Evolutionary conservation across 2,329 filamentous ascomycete species (phyloP).

Genomic region (Aspergillus costaricaensis): DNA sequence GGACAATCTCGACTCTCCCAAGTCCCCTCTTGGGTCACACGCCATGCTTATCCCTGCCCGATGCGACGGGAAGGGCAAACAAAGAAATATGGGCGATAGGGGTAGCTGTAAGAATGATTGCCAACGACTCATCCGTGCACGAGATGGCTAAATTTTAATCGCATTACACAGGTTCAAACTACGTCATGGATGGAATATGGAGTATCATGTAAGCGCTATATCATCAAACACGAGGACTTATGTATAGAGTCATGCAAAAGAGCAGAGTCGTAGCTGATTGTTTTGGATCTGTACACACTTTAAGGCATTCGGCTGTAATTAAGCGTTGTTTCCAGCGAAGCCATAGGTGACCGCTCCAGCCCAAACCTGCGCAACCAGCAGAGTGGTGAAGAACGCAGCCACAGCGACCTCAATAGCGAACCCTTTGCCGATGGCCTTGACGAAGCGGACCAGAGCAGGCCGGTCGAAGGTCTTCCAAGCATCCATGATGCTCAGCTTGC

Average conservation of each 20-base stretch:
- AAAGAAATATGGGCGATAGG: too few relatives aligned
- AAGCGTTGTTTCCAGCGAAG: constrained; percentile 2
- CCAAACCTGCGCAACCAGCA: constrained; percentile 12
- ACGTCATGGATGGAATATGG: not conserved
- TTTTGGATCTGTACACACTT: not conserved
- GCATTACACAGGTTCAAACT: not conserved
- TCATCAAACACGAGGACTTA: not conserved
- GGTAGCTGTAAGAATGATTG: too few relatives aligned
- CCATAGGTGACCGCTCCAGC: constrained; percentile 15
- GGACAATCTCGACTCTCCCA: too few relatives aligned
- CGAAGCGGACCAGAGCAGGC: constrained; percentile 69
- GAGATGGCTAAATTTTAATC: not conserved
- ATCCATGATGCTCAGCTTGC: constrained; percentile 69
- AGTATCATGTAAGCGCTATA: not conserved
- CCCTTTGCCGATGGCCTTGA: constrained; percentile 75
- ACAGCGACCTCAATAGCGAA: constrained; percentile 56
- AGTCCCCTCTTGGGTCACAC: too few relatives aligned
- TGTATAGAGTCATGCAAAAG: not conserved
- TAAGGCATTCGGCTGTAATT: not conserved
- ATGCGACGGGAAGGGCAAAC: too few relatives aligned
- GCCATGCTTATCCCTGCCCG: too few relatives aligned
- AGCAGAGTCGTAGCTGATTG: not conserved
- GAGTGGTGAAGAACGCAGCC: constrained; percentile 36
- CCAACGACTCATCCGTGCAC: too few relatives aligned
- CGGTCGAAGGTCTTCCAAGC: constrained; percentile 79